Conservation (phyloP, 805 yeast genomes). For the Soucietia sequanensis region DNA sequence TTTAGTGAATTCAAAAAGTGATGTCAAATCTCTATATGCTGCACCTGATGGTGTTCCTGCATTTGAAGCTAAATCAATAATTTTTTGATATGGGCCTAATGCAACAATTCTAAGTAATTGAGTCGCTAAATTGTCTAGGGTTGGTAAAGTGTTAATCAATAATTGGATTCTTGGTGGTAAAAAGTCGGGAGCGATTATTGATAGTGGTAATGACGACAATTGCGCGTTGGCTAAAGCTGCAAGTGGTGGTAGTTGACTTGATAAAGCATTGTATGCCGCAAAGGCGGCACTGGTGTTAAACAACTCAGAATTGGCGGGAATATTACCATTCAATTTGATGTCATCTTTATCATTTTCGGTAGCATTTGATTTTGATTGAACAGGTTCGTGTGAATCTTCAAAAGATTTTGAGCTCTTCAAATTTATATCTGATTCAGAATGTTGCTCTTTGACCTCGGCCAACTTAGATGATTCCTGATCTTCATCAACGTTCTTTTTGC, state of each 20-base stretch:
- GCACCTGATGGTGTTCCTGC: slow-evolving; percentile 65
- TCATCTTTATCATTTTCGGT: slow-evolving; percentile 2
- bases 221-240: slow-evolving; percentile 45
- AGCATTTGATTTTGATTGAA: slow-evolving; percentile 1
- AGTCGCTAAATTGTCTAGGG: slow-evolving; percentile 77
- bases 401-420: too few species aligned
- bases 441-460: too few species aligned
- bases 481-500: neutral
- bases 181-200: slow-evolving; percentile 54
- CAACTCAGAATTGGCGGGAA: slow-evolving; percentile 44
- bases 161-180: slow-evolving; percentile 63
- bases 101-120: slow-evolving; percentile 75
- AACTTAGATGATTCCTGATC: slow-evolving; percentile 15
- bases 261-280: slow-evolving; percentile 42
- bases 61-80: slow-evolving; percentile 65
- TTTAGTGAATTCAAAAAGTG: slow-evolving; percentile 75
- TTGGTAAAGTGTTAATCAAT: slow-evolving; percentile 65
- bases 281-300: slow-evolving; percentile 39
- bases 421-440: too few species aligned
- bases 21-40: slow-evolving; percentile 66
- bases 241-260: slow-evolving; percentile 36
- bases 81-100: slow-evolving; percentile 71
- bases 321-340: too few species aligned
- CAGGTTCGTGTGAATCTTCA: too few species aligned
- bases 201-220: slow-evolving; percentile 58